These are phyloP conservation scores for Pseudopediastrum boryanum DNA, from an alignment of 139 green algal genomes.

Conservation along the genomic window DNA sequence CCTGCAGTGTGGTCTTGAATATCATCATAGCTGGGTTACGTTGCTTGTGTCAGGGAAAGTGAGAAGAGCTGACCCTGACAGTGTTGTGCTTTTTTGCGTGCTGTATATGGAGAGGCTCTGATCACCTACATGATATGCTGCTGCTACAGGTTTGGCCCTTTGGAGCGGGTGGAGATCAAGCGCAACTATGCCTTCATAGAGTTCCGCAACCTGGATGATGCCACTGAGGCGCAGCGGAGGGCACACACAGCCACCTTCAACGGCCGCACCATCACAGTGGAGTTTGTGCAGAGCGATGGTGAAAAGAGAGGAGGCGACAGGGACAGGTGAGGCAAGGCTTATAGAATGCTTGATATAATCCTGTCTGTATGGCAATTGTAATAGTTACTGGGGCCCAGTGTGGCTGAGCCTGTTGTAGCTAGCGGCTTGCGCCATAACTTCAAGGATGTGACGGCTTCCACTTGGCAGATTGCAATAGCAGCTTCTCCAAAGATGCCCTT, in stretches of 20 bases:
- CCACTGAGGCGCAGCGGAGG: conserved; percentile 57
- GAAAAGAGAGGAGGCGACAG: neutral
- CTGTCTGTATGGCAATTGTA: neutral
- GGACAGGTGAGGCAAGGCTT: conserved; percentile 8
- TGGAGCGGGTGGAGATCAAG: conserved; percentile 73
- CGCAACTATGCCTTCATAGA: conserved; percentile 79
- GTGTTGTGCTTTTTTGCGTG: no score
- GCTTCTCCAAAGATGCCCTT: no score
- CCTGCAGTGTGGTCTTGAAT: no score
- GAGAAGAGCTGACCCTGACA: no score
- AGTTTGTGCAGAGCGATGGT: conserved; percentile 56
- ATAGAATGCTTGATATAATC: no score
- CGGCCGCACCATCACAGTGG: conserved; percentile 68
- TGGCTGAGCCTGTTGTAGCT: neutral
- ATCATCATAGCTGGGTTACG: no score
- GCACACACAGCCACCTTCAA: conserved; percentile 54
- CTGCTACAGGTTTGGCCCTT: conserved; percentile 55
- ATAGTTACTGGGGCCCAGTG: neutral
- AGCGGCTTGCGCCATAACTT: neutral
- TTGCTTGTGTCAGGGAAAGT: no score
- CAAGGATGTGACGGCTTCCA: neutral
- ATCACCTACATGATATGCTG: conserved; percentile 51
- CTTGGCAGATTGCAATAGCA: neutral
- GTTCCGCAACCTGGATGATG: conserved; percentile 65
- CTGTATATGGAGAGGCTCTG: no score